Evolutionary conservation across 169 alveolate genomes (phyloP).

Genomic region (Plasmodium knowlesi): DNA sequence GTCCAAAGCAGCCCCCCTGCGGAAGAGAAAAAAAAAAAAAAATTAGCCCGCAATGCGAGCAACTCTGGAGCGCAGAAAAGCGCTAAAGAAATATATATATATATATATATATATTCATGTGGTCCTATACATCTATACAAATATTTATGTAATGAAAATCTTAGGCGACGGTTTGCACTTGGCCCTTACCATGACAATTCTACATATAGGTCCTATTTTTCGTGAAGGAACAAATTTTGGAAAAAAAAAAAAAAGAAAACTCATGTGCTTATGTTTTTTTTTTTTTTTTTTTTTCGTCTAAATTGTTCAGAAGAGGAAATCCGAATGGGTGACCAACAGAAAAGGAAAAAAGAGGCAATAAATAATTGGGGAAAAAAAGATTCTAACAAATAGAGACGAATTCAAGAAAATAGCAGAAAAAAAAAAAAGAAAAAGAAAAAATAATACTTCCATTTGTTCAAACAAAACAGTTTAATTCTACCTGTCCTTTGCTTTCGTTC

Average conservation of each 20-base stretch:
- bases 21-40: background rate
- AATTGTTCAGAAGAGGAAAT: background rate
- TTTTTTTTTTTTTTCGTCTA: background rate
- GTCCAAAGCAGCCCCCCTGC: background rate
- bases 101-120: background rate
- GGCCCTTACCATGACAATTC: background rate
- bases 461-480: background rate
- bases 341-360: background rate
- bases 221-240: background rate
- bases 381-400: background rate
- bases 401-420: background rate
- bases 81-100: background rate
- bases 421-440: background rate
- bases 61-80: background rate
- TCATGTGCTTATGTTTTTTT: background rate
- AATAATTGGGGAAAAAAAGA: background rate
- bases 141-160: background rate
- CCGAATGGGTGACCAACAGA: background rate
- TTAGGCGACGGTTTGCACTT: background rate
- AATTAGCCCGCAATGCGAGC: background rate
- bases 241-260: background rate
- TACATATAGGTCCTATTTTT: background rate
- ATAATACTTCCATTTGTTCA: background rate
- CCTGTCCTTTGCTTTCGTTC: background rate
- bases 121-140: background rate